Evolutionary conservation across 306 rosid genomes (phyloP), one percentile per base, ranked within the genome.

Genomic region (Arachis hypogaea): DNA sequence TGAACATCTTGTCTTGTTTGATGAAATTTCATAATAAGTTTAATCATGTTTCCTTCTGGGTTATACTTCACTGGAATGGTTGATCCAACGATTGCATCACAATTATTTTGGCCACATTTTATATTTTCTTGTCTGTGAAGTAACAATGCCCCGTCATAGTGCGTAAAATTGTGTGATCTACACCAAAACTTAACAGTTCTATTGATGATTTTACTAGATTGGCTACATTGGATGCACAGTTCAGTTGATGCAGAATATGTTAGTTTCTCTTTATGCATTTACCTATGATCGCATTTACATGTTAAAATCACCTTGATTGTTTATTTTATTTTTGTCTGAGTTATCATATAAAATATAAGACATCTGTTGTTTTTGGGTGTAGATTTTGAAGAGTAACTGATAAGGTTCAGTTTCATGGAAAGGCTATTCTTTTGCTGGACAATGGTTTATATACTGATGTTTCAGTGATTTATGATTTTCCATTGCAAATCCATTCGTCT

Each of bases 401-500:
- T 3, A 38, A 66, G 61, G 55, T 38, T 75, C 58, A 68, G 62
- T 56, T 70, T 65, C 78, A 8, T 40, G 71, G 61, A 14, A 44
- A 52, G 59, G 69, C 72, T 70, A 68, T 52, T 74, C 18, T 75
- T 47, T 44, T 44, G 44, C 52, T 33, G 28, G 76, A 73, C 57
- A 69, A 75, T 71, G 75, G 59, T 69, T 71, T 61, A 43, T 71
- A 47, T 58, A 36, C 70, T 22, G 44, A 33, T n/a, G 29, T 69
- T 79, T 57, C 59, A 66, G 61, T 69, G 36, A 66, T 69, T 75
- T 18, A 75, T 69, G 62, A 52, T 29, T 64, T 73, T 62, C 52
- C 78, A 28, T 49, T 11, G 65, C 60, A 60, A 75, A 71, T 2
- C 46, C 75, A 46, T 42, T 80, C 50, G 36, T 74, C 52, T 49